Evolutionary conservation across 1,284 basidiomycete species (phyloP).

Genomic region (Athelia psychrophila): DNA sequence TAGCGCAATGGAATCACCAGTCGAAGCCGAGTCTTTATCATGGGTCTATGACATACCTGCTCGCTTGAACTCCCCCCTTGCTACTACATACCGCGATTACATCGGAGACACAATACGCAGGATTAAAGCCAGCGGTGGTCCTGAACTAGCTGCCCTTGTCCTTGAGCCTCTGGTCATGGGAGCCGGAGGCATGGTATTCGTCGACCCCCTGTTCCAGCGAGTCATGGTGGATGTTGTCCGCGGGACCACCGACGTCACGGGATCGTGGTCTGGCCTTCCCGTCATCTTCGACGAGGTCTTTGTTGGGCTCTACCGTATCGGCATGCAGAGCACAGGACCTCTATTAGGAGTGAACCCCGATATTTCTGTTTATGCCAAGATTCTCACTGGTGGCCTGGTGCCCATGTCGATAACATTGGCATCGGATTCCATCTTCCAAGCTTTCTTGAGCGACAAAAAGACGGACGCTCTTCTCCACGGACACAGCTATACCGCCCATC

Average conservation of each 20-base stretch:
- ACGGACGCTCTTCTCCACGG: conserved; percentile 89
- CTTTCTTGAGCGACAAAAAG: conserved; percentile 79
- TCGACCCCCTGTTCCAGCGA: conserved; percentile 95
- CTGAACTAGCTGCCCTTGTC: conserved; percentile 70
- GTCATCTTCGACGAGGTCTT: conserved; percentile 98
- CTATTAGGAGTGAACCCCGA: conserved; percentile 79
- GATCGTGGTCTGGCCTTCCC: conserved; percentile 73
- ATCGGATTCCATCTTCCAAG: conserved; percentile 73
- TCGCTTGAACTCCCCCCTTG: conserved; percentile 63
- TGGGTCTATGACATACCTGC: conserved; percentile 72
- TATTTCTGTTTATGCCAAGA: conserved; percentile 91
- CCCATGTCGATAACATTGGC: conserved; percentile 89
- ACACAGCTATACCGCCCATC: conserved; percentile 93
- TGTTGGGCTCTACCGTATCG: conserved; percentile 86
- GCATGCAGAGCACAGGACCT: conserved; percentile 62
- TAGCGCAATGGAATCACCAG: conserved; percentile 24
- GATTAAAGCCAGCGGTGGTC: conserved; percentile 38
- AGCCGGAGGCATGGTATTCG: conserved; percentile 96
- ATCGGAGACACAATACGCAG: conserved; percentile 56
- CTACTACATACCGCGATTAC: conserved; percentile 60
- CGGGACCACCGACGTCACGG: conserved; percentile 22
- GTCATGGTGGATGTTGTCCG: conserved; percentile 84
- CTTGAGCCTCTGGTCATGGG: conserved; percentile 94
- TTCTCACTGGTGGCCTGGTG: conserved; percentile 90
- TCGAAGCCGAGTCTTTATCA: conserved; percentile 44